Base-by-base conservation (phyloP, 495 filamentous ascomycete species). In the Podospora anserina region DNA sequence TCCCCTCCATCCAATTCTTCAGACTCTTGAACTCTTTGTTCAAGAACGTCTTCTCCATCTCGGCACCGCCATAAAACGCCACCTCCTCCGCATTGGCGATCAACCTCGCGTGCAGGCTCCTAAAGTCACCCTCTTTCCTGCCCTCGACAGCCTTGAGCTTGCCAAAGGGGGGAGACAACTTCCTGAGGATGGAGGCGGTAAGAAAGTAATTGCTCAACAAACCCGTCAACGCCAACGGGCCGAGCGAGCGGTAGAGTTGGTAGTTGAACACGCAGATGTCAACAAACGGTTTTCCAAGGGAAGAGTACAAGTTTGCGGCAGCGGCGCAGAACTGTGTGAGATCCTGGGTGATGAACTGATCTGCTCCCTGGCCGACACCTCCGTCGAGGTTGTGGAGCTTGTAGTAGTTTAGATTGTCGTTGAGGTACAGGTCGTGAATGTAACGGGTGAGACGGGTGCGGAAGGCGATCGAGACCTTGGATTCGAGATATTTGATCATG, bases 261-360 rank as follows among this genome's bases (percentile, higher is more conserved):
- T 95, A 98, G 79, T 96, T 98, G 82, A 99, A 98, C 30, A 98
- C 94, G 65, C 91, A 91, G 5, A 98, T 86, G 78, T 99, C 96
- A 23, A 98, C 91, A 71, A 97, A 87, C 0, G 96, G 96, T 77
- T 99, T 99, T 0, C 96, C 96, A 56, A 99, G 86, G 0, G 93
- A 97, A 2, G 94, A 97, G 79, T 97, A 97, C 1, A 99, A 79
- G 30, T 92, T 88, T n/a, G 96, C 94, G 15, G 96, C 94, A 16
- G 93, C 89, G 49, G 89, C 88, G 73, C 96, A 98, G 82, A 99
- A 98, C 13, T 96, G 82, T 0, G 95, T 97, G 4, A 99, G 86
- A 78, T 99, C 96, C 74, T 97, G 94, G 0, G 94, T 97, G 77
- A 99, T 97, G 79, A 94, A 99, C 75, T 98, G 96, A 78, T 99